These are phyloP conservation scores for Penicillium thymicola DNA, from an alignment of 2,329 filamentous ascomycete genomes.

Conservation along the genomic window DNA sequence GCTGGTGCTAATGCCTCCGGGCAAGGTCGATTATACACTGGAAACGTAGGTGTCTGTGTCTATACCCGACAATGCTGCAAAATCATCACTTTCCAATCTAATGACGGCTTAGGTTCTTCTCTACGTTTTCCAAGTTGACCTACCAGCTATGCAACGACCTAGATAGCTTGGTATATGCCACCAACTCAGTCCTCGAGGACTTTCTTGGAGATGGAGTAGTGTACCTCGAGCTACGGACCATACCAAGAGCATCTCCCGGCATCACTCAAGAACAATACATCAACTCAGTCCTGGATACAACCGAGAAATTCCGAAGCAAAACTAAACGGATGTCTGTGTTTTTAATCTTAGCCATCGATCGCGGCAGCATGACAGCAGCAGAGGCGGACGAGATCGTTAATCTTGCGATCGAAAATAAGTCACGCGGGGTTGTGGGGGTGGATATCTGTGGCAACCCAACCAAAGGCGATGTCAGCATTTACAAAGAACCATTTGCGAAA, in stretches of 20 bases:
- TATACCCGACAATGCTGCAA: neutral
- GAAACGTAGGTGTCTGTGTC: constrained; percentile 59
- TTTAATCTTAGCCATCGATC: constrained; percentile 73
- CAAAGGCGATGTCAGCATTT: constrained; percentile 58
- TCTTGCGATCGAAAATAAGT: constrained; percentile 57
- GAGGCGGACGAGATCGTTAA: constrained; percentile 64
- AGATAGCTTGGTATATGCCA: constrained; percentile 59
- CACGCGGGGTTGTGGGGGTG: constrained; percentile 63
- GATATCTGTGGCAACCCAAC: constrained; percentile 77
- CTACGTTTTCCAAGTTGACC: constrained; percentile 74
- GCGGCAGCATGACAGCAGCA: constrained; percentile 55
- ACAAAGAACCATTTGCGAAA: constrained; percentile 56
- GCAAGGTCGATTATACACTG: constrained; percentile 69
- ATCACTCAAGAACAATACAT: constrained; percentile 66
- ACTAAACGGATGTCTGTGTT: constrained; percentile 53
- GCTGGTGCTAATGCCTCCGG: constrained; percentile 63
- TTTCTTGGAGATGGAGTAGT: constrained; percentile 70
- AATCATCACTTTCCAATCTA: neutral
- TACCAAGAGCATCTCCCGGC: constrained; percentile 61
- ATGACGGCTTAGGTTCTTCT: constrained; percentile 62
- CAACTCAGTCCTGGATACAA: constrained; percentile 61
- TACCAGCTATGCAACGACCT: constrained; percentile 69
- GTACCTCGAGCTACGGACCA: constrained; percentile 78
- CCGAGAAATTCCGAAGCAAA: constrained; percentile 50
- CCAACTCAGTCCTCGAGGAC: constrained; percentile 60